Evolutionary conservation across 2,329 filamentous ascomycete genomes (phyloP), one percentile per base, ranked within the genome.

Genomic region (Paracorniculantispora psalliotae): DNA sequence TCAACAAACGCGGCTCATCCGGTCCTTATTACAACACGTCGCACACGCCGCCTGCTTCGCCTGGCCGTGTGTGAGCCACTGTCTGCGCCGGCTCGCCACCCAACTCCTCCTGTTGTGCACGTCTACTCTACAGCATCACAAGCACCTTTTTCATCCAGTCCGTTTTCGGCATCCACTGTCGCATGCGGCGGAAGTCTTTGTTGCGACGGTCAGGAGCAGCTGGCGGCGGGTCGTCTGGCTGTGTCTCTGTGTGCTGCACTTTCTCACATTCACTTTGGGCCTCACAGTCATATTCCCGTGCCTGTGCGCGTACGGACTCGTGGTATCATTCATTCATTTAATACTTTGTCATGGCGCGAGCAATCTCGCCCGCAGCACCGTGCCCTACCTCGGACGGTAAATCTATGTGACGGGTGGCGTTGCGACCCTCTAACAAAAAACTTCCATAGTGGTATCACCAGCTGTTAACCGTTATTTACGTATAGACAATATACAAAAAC

Each of bases 401-500:
- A 26, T 49, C 30, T 25, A 17, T 25, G 12, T 7, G 26, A 35
- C 3, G 26, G n/a, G 41, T 17, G 21, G 52, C 52, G 26, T 39
- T n/a, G n/a, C n/a, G n/a, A 26, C n/a, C 25, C 35, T 35, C 50
- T 2, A 43, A 33, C 37, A 46, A 10, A 28, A 25, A 47, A 37
- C 17, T 53, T 10, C 17, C 19, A 15, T n/a, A 17, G 6, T 43
- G 37, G 33, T 48, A 49, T 43, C 28, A 2, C 37, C 48, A 30
- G 26, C 17, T 28, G 39, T 47, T 37, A 49, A n/a, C n/a, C 44
- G 37, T 21, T 56, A 46, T 47, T n/a, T 28, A n/a, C 30, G 6
- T 33, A 23, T 28, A 25, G 21, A 51, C 59, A 55, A 52, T 49
- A 56, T 48, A 52, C 37, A 60, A 55, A 60, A 55, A 21, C 8